phyloP scores from a whole-genome alignment of 305 asterid species.

The Rubia tinctorum region DNA sequence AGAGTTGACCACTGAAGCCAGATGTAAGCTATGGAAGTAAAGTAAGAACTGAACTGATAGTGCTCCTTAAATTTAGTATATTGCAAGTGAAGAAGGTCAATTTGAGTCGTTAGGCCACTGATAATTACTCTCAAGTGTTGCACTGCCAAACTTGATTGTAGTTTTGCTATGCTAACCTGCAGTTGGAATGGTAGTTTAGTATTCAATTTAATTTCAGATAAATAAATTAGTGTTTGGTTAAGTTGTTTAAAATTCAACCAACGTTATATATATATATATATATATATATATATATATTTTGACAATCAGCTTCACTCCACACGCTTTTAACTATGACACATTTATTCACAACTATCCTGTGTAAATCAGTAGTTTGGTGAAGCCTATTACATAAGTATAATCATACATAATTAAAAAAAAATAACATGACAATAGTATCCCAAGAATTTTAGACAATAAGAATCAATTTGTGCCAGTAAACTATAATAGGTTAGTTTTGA shows the following conservation, averaged over 20 bases:
- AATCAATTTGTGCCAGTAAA: not conserved
- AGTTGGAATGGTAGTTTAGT: not conserved
- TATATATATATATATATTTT: too few species aligned
- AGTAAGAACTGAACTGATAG: not conserved
- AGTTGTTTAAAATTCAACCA: not conserved
- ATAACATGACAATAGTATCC: not conserved
- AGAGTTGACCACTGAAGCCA: not conserved
- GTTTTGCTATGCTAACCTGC: too few species aligned
- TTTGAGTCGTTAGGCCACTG: not conserved
- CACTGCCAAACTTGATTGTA: not conserved
- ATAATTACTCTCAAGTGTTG: not conserved
- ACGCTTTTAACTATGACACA: too few species aligned
- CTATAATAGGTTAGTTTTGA: not conserved
- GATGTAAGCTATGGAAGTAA: not conserved
- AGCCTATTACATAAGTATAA: not conserved
- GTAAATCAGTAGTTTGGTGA: not conserved
- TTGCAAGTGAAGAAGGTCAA: not conserved
- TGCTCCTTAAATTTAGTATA: not conserved
- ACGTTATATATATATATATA: too few species aligned
- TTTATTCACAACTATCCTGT: too few species aligned
- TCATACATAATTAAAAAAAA: not conserved
- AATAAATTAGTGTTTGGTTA: not conserved
- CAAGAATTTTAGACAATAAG: not conserved
- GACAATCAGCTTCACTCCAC: too few species aligned
- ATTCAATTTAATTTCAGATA: not conserved